A percentile compares a stretch with the other conserved stretches of the same genome.
Evolutionary conservation across 2,329 filamentous ascomycete species (phyloP).

Genomic region (Monilinia fructigena): DNA sequence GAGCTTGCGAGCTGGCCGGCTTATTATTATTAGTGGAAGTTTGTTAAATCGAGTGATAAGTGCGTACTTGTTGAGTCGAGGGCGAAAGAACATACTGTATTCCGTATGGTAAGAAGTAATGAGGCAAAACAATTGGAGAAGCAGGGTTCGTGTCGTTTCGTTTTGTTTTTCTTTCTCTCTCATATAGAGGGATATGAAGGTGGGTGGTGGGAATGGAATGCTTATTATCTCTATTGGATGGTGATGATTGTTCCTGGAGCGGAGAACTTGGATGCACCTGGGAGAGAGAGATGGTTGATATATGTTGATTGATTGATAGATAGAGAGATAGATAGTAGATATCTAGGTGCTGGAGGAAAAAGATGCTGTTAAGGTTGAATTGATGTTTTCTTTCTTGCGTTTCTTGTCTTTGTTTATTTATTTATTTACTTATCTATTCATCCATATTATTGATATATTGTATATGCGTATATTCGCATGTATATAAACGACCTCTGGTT

Average conservation of each 20-base stretch:
- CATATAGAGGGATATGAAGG: no score
- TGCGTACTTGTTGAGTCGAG: no score
- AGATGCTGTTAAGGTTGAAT: constrained; percentile 12
- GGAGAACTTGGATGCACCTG: constrained; percentile 3
- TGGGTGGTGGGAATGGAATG: neutral
- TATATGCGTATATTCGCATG: neutral
- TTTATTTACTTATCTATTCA: neutral
- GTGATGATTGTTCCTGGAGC: constrained; percentile 3
- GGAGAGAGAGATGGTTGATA: neutral
- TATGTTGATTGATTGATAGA: neutral
- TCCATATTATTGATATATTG: neutral
- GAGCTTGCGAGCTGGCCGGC: no score
- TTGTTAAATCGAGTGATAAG: no score
- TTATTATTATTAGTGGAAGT: no score
- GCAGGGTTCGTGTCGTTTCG: no score
- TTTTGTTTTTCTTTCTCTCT: no score
- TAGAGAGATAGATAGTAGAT: neutral
- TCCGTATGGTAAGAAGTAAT: no score
- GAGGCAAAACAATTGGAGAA: no score
- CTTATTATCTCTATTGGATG: neutral
- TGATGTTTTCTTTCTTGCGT: neutral
- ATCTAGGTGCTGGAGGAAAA: neutral
- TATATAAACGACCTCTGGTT: neutral
- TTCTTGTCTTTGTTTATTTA: neutral
- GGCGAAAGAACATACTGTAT: no score